A percentile compares a stretch with the other conserved stretches of the same genome.
Conservation (phyloP, 129 eudicot genomes). For the Kitagawia praeruptora region DNA sequence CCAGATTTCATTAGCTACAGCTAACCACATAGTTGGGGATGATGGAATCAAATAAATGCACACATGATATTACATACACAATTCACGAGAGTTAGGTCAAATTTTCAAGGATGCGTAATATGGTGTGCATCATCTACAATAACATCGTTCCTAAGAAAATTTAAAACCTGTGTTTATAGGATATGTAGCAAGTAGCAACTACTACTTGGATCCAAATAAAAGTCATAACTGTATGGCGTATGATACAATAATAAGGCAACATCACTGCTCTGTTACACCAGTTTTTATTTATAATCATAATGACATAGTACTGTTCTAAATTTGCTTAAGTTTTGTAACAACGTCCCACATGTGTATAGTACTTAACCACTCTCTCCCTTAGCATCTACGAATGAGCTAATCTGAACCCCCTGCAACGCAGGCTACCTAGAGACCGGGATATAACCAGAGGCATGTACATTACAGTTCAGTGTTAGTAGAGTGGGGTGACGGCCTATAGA, state of each 20-base stretch:
- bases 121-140: neutral
- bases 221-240: too few relatives aligned
- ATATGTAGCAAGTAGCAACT: neutral
- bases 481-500: neutral
- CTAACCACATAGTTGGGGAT: conserved; percentile 2
- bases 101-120: neutral
- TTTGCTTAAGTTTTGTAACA: neutral
- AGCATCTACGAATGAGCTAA: too few relatives aligned
- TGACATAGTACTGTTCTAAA: neutral
- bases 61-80: neutral
- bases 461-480: neutral
- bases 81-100: too few relatives aligned
- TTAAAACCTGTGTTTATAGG: neutral
- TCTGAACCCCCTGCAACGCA: neutral
- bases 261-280: neutral
- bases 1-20: conserved; percentile 25
- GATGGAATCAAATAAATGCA: neutral
- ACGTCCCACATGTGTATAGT: neutral
- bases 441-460: neutral
- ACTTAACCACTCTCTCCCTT: too few relatives aligned
- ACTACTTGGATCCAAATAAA: too few relatives aligned
- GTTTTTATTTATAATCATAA: neutral
- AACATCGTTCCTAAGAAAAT: too few relatives aligned
- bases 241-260: neutral
- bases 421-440: neutral